Percentiles rank a stretch among this genome's conserved stretches.
Conservation (phyloP, 352 stramenopile species). For the Phytopythium aichiense region DNA sequence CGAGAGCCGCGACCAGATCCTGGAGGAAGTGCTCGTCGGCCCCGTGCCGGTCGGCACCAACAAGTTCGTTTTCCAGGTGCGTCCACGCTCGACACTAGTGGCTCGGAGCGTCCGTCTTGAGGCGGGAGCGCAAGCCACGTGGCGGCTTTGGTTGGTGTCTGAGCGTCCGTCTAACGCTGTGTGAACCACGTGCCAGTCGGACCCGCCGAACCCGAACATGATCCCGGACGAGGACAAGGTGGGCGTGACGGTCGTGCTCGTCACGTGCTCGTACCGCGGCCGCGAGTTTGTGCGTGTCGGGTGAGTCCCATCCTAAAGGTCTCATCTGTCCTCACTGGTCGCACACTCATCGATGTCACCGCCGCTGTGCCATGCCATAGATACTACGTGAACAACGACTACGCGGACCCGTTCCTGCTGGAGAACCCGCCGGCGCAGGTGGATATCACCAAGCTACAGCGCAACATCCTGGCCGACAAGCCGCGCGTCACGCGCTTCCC, state of each 20-base stretch:
- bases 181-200: conserved; percentile 59
- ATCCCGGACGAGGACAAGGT: conserved; percentile 96
- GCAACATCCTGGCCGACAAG: conserved; percentile 97
- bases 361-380: conserved; percentile 17
- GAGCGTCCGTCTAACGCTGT: background rate
- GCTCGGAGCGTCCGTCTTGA: background rate
- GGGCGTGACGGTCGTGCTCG: conserved; percentile 98
- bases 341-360: background rate
- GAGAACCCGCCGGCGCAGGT: conserved; percentile 78
- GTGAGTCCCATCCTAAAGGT: conserved; percentile 11
- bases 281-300: conserved; percentile 95
- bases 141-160: background rate
- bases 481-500: conserved; percentile 93
- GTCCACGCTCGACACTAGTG: background rate
- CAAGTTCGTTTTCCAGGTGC: conserved; percentile 96
- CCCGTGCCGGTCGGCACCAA: conserved; percentile 97
- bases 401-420: conserved; percentile 86
- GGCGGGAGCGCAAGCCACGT: background rate
- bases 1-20: conserved; percentile 93
- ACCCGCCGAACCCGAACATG: conserved; percentile 88
- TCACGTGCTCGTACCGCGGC: conserved; percentile 97
- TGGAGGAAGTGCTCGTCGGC: conserved; percentile 98
- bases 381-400: conserved; percentile 99
- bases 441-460: conserved; percentile 91
- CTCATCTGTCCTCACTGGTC: background rate